Evolutionary conservation across 2,329 filamentous ascomycete species (phyloP), one percentile per base, ranked within the genome.

Genomic region (Gremmenia infestans): DNA sequence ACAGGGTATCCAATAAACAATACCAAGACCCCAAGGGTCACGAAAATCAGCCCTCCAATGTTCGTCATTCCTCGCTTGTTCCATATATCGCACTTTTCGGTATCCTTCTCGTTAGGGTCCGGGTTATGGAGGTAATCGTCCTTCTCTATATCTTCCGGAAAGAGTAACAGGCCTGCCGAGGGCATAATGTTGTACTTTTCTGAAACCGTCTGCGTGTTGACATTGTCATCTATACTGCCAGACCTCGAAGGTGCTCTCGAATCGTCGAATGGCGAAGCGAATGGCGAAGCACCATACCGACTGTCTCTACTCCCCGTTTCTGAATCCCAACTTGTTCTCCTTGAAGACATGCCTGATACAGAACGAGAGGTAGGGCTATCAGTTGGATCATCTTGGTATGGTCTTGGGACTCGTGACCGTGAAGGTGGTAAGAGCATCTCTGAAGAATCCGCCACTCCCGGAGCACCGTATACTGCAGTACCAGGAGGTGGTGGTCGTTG

Each of bases 161-260:
- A 89, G 19, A 89, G 72, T 42, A 89, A 68, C 52, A 89, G 71
- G 5, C 84, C 84, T 14, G 84, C 81, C 2, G 83, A 85, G 0
- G 86, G 85, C 68, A 82, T 76, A 52, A 89, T 88, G 66, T 87
- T 88, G 70, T 86, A 89, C 70, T 89, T 89, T 66, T 88, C 83
- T 15, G 83, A 83, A 3, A 89, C 86, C 1, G 86, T 88, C 72
- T 89, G 85, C 0, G 85, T 89, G 65, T 87, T 89, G 52, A 88
- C 72, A 64, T 78, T 76, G 19, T 85, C 80, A 25, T 87, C 83
- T 47, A 87, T 82, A 64, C 82, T 87, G 1, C 67, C 82, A 25
- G 64, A 81, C 19, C 67, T 59, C 14, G 67, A 68, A 42, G 61
- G 62, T 23, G 66, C 59, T 57, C 66, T 67, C 19, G 67, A 68